Percentiles rank a stretch among this genome's conserved stretches.
Conservation (phyloP, 345 rosid species). For the Ricinus communis region DNA sequence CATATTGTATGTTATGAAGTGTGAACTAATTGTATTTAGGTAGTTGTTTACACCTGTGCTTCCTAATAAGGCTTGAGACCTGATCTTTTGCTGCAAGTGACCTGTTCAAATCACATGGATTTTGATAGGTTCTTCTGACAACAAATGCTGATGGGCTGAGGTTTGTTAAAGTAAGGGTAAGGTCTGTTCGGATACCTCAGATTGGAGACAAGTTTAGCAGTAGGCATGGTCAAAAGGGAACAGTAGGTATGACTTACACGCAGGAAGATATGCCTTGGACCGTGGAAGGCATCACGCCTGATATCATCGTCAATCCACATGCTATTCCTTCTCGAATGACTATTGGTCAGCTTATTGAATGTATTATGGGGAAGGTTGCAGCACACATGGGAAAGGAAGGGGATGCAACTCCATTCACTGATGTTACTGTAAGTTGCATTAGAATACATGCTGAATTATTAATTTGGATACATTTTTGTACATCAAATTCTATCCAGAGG, state of each 20-base stretch:
- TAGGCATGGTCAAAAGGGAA: constrained; percentile 99
- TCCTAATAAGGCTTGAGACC: neutral
- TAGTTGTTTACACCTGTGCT: neutral
- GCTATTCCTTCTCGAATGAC: constrained; percentile 99
- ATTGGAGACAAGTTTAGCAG: constrained; percentile 98
- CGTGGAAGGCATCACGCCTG: constrained; percentile 90
- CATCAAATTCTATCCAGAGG: neutral
- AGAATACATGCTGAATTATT: neutral
- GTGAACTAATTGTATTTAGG: neutral
- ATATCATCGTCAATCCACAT: constrained; percentile 94
- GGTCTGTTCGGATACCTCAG: constrained; percentile 95
- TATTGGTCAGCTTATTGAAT: constrained; percentile 96
- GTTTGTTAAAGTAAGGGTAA: constrained; percentile 95
- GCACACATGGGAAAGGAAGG: constrained; percentile 99
- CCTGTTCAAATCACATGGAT: neutral
- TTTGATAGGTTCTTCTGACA: constrained; percentile 75
- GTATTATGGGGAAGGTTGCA: constrained; percentile 99
- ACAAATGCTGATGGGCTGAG: constrained; percentile 98
- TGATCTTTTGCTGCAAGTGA: neutral
- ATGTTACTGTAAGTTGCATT: constrained; percentile 78
- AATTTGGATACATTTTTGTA: neutral
- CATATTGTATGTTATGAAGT: no score
- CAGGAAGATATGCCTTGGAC: constrained; percentile 99
- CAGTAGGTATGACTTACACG: constrained; percentile 96
- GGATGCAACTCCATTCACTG: constrained; percentile 97